Evolutionary conservation across 805 yeast species (phyloP).

Genomic region (Zygosaccharomyces kombuchaensis): DNA sequence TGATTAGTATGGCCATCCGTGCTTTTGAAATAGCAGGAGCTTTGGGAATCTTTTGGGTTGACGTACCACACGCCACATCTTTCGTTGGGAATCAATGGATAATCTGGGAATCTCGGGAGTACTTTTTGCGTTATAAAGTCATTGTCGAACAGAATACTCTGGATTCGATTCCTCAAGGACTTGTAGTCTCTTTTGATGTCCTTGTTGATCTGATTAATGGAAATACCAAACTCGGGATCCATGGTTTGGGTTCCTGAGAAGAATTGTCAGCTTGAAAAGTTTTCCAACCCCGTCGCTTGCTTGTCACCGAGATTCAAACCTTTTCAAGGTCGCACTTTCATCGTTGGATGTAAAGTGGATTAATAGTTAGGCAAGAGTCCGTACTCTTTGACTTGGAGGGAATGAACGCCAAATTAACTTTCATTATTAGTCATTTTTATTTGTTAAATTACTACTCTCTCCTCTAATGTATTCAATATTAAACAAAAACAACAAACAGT

Average conservation of each 20-base stretch:
- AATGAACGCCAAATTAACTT: no score
- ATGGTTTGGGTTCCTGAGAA: not conserved
- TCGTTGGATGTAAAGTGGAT: no score
- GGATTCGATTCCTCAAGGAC: slow-evolving; percentile 56
- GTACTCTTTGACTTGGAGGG: no score
- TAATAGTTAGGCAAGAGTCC: no score
- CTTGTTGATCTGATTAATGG: slow-evolving; percentile 32
- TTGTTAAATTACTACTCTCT: no score
- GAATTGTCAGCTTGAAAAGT: not conserved
- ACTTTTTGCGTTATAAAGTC: slow-evolving; percentile 41
- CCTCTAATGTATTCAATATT: no score
- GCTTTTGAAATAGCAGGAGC: slow-evolving; percentile 73
- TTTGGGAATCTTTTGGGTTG: slow-evolving; percentile 38
- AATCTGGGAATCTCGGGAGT: slow-evolving; percentile 35
- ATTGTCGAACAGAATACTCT: slow-evolving; percentile 65
- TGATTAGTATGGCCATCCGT: slow-evolving; percentile 86
- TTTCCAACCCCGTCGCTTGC: not conserved
- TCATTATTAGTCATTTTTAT: no score
- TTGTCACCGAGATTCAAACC: not conserved
- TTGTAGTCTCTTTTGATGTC: slow-evolving; percentile 47
- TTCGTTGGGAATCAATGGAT: slow-evolving; percentile 66
- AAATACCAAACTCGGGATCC: slow-evolving; percentile 8
- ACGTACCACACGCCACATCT: slow-evolving; percentile 88
- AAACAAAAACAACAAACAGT: not conserved
- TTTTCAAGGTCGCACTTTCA: no score